phyloP scores from a whole-genome alignment of 2,329 filamentous ascomycete species.

The Fusarium sp. region DNA sequence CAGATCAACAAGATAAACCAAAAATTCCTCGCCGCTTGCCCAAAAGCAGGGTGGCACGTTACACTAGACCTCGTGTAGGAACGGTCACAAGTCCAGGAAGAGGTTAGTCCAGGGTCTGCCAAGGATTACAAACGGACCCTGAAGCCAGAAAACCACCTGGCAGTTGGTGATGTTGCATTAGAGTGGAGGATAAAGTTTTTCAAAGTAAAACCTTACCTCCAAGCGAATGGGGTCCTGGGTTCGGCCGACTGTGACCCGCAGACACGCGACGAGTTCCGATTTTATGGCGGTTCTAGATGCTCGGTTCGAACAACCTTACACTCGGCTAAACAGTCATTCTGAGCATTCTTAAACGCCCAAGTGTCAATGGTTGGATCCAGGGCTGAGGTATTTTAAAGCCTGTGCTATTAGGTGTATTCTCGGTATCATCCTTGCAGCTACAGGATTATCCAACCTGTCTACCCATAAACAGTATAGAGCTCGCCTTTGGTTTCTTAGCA shows the following conservation, averaged over 20 bases:
- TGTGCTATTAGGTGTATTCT: no score
- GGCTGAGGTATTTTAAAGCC: neutral
- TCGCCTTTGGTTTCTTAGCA: no score
- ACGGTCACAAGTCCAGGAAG: neutral
- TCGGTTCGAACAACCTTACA: neutral
- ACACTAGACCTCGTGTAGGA: neutral
- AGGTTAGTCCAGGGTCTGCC: neutral
- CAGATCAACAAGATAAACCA: constrained; percentile 22
- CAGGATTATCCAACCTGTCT: no score
- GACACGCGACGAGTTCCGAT: neutral
- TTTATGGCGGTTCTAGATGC: neutral
- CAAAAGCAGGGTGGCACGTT: neutral
- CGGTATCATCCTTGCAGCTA: no score
- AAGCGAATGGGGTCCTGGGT: neutral
- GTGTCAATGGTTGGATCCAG: no score
- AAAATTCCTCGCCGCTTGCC: constrained; percentile 3
- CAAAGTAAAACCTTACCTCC: neutral
- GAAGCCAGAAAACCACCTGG: neutral
- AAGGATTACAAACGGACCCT: neutral
- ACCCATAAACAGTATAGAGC: no score
- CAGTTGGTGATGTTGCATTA: neutral
- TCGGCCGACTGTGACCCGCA: neutral
- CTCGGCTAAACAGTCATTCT: no score
- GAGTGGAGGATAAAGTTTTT: neutral
- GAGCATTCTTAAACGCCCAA: no score